These are phyloP conservation scores for Pelargonium citronellum DNA, from an alignment of 441 rosid genomes.

Conservation along the genomic window DNA sequence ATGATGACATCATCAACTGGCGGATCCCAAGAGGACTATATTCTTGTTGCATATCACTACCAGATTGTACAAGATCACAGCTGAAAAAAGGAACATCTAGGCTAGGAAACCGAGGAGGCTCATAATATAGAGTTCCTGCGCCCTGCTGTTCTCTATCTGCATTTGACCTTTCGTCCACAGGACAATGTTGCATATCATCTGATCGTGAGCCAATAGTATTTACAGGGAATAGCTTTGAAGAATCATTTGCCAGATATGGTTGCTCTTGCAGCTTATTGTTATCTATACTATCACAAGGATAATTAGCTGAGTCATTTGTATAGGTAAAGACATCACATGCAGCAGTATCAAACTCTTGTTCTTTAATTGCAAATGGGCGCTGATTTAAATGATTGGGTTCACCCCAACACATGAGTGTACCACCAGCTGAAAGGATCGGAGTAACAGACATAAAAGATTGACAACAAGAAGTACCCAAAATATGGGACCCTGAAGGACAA, in stretches of 20 bases:
- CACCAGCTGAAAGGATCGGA: slow-evolving; percentile 32
- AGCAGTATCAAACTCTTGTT: slow-evolving; percentile 33
- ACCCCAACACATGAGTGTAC: slow-evolving; percentile 24
- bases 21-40: slow-evolving; percentile 98
- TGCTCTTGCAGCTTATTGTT: slow-evolving; percentile 38
- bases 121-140: slow-evolving; percentile 74
- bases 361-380: slow-evolving; percentile 41
- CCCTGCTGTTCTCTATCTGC: slow-evolving; percentile 38
- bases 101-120: slow-evolving; percentile 96
- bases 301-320: slow-evolving; percentile 35
- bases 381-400: slow-evolving; percentile 38
- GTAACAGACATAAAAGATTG: slow-evolving; percentile 40
- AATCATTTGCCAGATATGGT: slow-evolving; percentile 43
- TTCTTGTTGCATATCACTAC: slow-evolving; percentile 73
- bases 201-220: slow-evolving; percentile 46
- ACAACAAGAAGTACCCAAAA: slow-evolving; percentile 34
- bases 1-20: slow-evolving; percentile 74
- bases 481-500: slow-evolving; percentile 40
- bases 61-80: slow-evolving; percentile 87
- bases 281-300: slow-evolving; percentile 32
- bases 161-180: slow-evolving; percentile 33
- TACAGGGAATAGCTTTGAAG: slow-evolving; percentile 54
- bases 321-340: slow-evolving; percentile 40
- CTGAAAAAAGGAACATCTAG: slow-evolving; percentile 89
- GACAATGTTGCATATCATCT: slow-evolving; percentile 32